phyloP scores from a whole-genome alignment of 2,329 filamentous ascomycete species.

The Emydomyces testavorans region DNA sequence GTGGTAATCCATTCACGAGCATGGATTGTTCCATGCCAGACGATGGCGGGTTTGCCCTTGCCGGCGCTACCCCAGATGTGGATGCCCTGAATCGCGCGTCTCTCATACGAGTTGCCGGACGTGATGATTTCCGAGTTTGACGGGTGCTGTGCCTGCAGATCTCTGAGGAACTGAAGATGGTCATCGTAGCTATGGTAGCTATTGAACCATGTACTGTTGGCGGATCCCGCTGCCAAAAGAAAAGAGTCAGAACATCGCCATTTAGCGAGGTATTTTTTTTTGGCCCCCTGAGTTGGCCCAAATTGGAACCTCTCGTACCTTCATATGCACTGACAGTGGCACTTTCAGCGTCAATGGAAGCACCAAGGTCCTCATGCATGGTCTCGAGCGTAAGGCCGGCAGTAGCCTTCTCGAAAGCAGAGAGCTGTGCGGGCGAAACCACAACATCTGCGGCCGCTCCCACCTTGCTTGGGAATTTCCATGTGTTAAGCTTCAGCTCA shows the following conservation, averaged over 20 bases:
- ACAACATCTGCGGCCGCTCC: constrained; percentile 32
- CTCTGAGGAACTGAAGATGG: constrained; percentile 40
- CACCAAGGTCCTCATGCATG: constrained; percentile 38
- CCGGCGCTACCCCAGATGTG: constrained; percentile 43
- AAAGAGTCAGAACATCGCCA: neutral
- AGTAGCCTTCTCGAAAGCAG: constrained; percentile 29
- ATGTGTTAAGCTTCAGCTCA: constrained; percentile 16
- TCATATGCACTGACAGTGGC: constrained; percentile 26
- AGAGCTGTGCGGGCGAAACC: constrained; percentile 30
- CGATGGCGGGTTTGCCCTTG: constrained; percentile 39
- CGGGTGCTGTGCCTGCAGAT: constrained; percentile 38
- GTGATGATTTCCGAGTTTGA: constrained; percentile 40
- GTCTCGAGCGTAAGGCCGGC: constrained; percentile 25
- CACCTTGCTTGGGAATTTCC: constrained; percentile 16
- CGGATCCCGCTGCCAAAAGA: constrained; percentile 17
- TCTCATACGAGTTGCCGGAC: constrained; percentile 39
- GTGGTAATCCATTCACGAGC: constrained; percentile 51
- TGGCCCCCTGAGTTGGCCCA: neutral
- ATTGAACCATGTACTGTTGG: constrained; percentile 40
- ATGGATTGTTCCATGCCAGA: constrained; percentile 50
- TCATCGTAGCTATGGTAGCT: constrained; percentile 46
- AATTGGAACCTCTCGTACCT: constrained; percentile 19
- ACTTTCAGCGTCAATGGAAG: constrained; percentile 26
- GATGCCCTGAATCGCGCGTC: constrained; percentile 36
- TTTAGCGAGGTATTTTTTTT: neutral